Conservation (phyloP, 352 stramenopile species). For the Blastocystis sp. region DNA sequence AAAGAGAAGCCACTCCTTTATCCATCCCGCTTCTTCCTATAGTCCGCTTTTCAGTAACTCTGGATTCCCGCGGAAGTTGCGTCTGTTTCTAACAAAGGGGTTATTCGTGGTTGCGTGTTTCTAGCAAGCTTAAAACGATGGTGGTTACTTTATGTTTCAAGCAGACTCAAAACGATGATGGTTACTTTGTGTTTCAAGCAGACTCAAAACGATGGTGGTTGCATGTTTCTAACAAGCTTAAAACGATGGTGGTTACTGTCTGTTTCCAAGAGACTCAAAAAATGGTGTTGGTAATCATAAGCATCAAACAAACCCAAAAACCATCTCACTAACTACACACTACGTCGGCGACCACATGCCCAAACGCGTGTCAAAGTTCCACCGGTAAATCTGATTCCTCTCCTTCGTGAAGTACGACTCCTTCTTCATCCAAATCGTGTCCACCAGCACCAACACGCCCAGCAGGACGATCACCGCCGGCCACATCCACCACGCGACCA, state of each 20-base stretch:
- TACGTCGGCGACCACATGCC: conserved; percentile 48
- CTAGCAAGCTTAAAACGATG: no score
- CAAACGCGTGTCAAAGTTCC: conserved; percentile 61
- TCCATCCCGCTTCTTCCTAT: background rate
- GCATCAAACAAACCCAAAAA: conserved; percentile 10
- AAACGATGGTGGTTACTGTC: no score
- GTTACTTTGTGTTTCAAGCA: no score
- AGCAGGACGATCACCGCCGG: background rate
- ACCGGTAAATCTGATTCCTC: conserved; percentile 66
- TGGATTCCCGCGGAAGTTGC: background rate
- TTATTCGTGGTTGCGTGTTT: no score
- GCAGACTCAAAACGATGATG: background rate
- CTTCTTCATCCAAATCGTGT: conserved; percentile 8
- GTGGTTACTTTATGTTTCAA: no score
- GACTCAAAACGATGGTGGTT: background rate
- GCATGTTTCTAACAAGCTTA: no score
- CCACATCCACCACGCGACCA: conserved; percentile 26
- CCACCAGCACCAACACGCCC: background rate
- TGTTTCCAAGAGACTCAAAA: background rate
- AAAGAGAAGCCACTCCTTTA: conserved; percentile 28
- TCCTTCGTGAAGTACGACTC: conserved; percentile 35
- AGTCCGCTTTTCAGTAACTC: background rate
- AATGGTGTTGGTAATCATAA: background rate
- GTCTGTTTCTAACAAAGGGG: no score
- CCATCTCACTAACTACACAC: background rate